A percentile compares a stretch with the other conserved stretches of the same genome.
Evolutionary conservation across 257 asterid genomes (phyloP).

Genomic region (Galeopsis tetrahit): DNA sequence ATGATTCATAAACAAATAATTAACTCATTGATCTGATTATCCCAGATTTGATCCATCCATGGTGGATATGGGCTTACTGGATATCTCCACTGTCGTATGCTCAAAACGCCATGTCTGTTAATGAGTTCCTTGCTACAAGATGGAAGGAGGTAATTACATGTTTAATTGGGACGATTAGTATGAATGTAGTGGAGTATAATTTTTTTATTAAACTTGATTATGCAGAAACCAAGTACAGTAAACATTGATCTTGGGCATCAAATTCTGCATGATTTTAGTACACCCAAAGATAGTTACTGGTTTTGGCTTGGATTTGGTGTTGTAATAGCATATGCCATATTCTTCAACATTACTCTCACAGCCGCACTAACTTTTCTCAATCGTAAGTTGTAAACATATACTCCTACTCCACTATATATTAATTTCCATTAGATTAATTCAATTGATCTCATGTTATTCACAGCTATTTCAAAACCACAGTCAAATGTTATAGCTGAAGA

Average conservation of each 20-base stretch:
- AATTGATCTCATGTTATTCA: not conserved
- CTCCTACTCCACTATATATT: too few species aligned
- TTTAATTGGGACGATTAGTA: too few species aligned
- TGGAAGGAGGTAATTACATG: conserved; percentile 64
- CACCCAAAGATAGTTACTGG: conserved; percentile 63
- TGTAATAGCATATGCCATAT: conserved; percentile 59
- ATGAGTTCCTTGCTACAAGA: conserved; percentile 79
- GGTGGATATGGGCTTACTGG: conserved; percentile 98
- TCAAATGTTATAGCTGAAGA: conserved; percentile 53
- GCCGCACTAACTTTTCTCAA: conserved; percentile 65
- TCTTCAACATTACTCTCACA: conserved; percentile 71
- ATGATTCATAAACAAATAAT: not conserved
- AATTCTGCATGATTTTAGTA: conserved; percentile 60
- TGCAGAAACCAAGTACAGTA: conserved; percentile 52
- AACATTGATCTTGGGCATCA: conserved; percentile 53
- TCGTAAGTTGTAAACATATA: conserved; percentile 52
- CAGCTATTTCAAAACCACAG: conserved; percentile 72
- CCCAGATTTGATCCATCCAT: conserved; percentile 81
- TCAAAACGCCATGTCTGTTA: conserved; percentile 79
- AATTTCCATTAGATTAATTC: too few species aligned
- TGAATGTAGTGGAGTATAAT: not conserved
- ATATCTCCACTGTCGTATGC: conserved; percentile 81
- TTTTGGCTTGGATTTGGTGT: conserved; percentile 84
- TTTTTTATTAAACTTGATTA: conserved; percentile 25
- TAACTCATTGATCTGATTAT: not conserved